A percentile compares a stretch with the other conserved stretches of the same genome.
These are phyloP conservation scores for Carex cristatella DNA, from an alignment of 176 grass and related monocot species.

Conservation along the genomic window DNA sequence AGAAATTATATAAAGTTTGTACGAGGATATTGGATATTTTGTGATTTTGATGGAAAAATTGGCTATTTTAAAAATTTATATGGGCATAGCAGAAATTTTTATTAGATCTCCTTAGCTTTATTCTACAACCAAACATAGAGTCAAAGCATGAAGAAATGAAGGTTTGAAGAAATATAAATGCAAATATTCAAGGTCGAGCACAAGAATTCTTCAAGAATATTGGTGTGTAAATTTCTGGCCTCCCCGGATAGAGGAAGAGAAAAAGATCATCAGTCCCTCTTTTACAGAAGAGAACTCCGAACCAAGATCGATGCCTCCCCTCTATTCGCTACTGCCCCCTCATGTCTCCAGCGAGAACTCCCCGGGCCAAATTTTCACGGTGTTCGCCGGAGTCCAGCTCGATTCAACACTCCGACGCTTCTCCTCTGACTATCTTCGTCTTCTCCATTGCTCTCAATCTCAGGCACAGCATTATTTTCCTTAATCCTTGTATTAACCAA, in stretches of 20 bases:
- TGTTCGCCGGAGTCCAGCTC: neutral
- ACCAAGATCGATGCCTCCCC: neutral
- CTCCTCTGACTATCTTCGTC: neutral
- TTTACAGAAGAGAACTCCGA: neutral
- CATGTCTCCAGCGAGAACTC: slow-evolving; percentile 7
- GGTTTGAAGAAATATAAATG: too few species aligned
- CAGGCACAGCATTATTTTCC: slow-evolving; percentile 1
- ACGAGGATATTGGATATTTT: too few species aligned
- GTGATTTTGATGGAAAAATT: too few species aligned
- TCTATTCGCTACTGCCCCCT: neutral
- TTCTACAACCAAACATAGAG: too few species aligned
- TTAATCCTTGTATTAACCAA: neutral
- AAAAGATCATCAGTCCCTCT: neutral
- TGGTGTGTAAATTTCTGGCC: too few species aligned
- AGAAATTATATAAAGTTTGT: too few species aligned
- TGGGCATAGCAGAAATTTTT: too few species aligned
- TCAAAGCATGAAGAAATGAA: too few species aligned
- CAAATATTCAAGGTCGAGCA: too few species aligned
- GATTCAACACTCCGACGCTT: neutral
- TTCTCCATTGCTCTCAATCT: neutral
- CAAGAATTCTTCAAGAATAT: too few species aligned
- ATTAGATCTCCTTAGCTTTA: too few species aligned
- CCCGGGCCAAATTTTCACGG: neutral
- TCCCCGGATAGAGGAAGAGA: neutral
- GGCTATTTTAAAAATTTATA: too few species aligned